Conservation (phyloP, 2,329 filamentous ascomycete species). For the Graphilbum fragrans region DNA sequence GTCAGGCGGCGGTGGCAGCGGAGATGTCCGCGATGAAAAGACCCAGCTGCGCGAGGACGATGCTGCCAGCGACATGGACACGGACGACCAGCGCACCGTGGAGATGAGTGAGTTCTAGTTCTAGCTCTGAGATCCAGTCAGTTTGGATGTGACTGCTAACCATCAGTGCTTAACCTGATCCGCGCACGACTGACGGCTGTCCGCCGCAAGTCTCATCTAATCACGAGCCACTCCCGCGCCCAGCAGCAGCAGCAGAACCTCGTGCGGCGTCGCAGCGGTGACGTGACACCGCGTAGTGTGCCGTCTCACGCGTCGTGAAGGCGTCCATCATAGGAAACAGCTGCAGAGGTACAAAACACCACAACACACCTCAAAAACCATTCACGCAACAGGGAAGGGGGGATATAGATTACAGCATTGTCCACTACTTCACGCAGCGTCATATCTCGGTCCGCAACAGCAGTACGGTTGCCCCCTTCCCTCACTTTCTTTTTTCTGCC, state of each 20-base stretch:
- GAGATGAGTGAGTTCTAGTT: constrained; percentile 49
- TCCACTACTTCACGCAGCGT: no score
- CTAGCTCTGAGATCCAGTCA: not conserved
- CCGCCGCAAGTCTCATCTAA: constrained; percentile 48
- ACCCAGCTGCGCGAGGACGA: constrained; percentile 25
- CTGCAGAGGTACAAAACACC: no score
- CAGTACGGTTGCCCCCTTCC: no score
- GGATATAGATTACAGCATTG: no score
- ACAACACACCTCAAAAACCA: no score
- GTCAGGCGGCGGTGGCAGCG: not conserved
- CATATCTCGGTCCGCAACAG: no score
- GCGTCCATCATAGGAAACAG: no score
- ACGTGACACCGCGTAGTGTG: constrained; percentile 41
- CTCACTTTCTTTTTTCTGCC: no score
- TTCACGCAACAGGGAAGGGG: no score
- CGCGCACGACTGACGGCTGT: constrained; percentile 41
- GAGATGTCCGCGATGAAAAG: constrained; percentile 29
- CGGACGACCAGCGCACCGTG: constrained; percentile 61
- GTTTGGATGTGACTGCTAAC: constrained; percentile 13
- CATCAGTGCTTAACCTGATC: constrained; percentile 51
- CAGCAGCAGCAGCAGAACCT: constrained; percentile 29
- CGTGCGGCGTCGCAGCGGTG: constrained; percentile 39
- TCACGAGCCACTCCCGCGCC: constrained; percentile 43
- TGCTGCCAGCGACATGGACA: constrained; percentile 38
- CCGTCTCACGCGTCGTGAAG: constrained; percentile 29